Percentiles rank a stretch among this genome's conserved stretches.
phyloP scores from a whole-genome alignment of 306 rosid genomes.

The Vigna angularis region DNA sequence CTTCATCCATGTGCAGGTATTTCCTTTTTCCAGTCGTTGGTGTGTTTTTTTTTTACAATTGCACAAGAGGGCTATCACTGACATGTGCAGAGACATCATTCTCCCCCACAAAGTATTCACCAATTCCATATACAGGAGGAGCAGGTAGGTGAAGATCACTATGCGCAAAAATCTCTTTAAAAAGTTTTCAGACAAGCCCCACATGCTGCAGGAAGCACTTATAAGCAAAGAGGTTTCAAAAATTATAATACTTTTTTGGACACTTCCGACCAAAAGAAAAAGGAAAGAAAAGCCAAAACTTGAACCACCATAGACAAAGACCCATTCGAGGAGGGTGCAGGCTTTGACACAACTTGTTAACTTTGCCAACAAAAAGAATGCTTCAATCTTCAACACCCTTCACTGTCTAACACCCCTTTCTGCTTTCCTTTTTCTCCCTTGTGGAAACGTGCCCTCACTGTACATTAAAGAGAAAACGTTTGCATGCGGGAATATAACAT shows the following conservation, averaged over 20 bases:
- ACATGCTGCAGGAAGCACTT: constrained; percentile 47
- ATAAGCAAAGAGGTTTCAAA: constrained; percentile 38
- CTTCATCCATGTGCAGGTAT: constrained; percentile 42
- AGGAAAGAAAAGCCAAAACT: constrained; percentile 52
- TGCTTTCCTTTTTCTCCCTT: constrained; percentile 44
- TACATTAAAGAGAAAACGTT: constrained; percentile 60
- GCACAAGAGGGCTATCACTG: constrained; percentile 18
- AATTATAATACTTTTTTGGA: constrained; percentile 45
- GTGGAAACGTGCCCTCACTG: constrained; percentile 79
- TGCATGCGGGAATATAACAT: constrained; percentile 93
- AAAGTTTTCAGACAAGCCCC: constrained; percentile 49
- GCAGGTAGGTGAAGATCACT: constrained; percentile 47
- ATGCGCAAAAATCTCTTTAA: constrained; percentile 37
- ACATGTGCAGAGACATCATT: constrained; percentile 56
- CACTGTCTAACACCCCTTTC: constrained; percentile 40
- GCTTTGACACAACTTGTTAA: constrained; percentile 50
- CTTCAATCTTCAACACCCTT: constrained; percentile 29
- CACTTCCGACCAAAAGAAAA: constrained; percentile 63
- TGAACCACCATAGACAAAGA: constrained; percentile 50
- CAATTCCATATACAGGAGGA: constrained; percentile 17
- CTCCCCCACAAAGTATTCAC: constrained; percentile 45
- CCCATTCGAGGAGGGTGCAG: constrained; percentile 44
- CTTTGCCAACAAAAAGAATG: constrained; percentile 50
- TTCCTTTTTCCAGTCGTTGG: constrained; percentile 26
- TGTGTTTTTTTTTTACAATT: neutral